Conservation (phyloP, 179 eudicot species). For the Spergularia azorica region DNA sequence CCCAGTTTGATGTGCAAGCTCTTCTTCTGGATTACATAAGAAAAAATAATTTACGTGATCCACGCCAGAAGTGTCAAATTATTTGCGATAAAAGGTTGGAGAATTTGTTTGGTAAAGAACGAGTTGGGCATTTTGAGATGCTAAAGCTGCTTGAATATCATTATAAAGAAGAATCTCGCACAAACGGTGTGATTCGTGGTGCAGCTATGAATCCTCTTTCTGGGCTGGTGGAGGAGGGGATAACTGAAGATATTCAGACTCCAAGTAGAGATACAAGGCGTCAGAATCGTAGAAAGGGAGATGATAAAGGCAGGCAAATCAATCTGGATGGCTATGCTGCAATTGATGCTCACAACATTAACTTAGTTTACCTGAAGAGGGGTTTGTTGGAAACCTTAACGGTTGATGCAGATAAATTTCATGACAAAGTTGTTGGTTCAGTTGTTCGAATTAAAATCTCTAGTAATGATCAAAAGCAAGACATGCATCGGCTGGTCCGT, state of each 20-base stretch:
- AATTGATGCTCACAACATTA: conserved; percentile 84
- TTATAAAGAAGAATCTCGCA: conserved; percentile 77
- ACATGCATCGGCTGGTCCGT: conserved; percentile 90
- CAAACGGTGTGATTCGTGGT: conserved; percentile 66
- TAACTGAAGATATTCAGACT: conserved; percentile 36
- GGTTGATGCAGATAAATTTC: conserved; percentile 65
- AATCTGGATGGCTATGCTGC: conserved; percentile 91
- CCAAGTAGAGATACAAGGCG: conserved; percentile 63
- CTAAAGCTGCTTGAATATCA: conserved; percentile 93
- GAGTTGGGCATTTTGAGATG: conserved; percentile 99
- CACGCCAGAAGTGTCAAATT: conserved; percentile 90
- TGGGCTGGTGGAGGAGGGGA: conserved; percentile 52
- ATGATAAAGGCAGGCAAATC: conserved; percentile 56
- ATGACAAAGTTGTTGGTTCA: conserved; percentile 81
- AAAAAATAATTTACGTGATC: conserved; percentile 87
- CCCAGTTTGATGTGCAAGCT: conserved; percentile 93
- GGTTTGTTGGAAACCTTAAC: conserved; percentile 79
- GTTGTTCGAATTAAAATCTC: conserved; percentile 89
- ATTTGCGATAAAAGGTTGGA: conserved; percentile 86
- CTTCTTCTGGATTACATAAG: conserved; percentile 88
- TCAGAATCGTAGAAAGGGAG: conserved; percentile 58
- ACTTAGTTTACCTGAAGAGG: conserved; percentile 73
- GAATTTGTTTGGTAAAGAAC: conserved; percentile 78
- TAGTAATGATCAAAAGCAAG: conserved; percentile 85
- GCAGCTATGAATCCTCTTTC: conserved; percentile 60